These are phyloP conservation scores for Lotus japonicus DNA, from an alignment of 306 rosid genomes.

Conservation along the genomic window DNA sequence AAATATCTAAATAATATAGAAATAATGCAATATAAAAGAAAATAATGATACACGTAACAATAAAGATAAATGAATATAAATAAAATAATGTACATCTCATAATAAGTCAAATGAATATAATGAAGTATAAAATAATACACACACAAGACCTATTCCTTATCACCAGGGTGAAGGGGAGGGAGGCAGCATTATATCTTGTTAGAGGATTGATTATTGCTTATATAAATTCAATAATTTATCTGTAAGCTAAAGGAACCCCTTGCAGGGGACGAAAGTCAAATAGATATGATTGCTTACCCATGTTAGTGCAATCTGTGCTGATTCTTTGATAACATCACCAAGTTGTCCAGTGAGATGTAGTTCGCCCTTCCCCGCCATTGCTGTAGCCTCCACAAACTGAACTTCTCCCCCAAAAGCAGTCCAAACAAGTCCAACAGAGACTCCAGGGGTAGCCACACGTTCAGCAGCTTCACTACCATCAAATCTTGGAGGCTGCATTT, in stretches of 20 bases:
- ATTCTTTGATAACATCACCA: slow-evolving; percentile 98
- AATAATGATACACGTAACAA: too few relatives aligned
- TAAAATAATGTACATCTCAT: too few relatives aligned
- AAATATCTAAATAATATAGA: too few relatives aligned
- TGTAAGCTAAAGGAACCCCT: neutral
- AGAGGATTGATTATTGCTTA: too few relatives aligned
- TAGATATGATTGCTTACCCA: slow-evolving; percentile 65
- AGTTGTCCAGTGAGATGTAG: slow-evolving; percentile 99
- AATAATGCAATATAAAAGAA: too few relatives aligned
- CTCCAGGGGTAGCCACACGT: slow-evolving; percentile 76
- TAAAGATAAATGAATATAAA: too few relatives aligned
- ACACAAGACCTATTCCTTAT: too few relatives aligned
- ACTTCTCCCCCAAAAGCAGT: slow-evolving; percentile 98
- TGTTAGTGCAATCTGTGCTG: slow-evolving; percentile 96
- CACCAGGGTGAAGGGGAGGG: too few relatives aligned
- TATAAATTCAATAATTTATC: neutral
- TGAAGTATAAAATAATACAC: too few relatives aligned
- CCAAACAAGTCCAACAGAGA: slow-evolving; percentile 97
- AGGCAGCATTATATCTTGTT: too few relatives aligned
- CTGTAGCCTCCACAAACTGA: slow-evolving; percentile 96
- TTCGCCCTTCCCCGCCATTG: slow-evolving; percentile 94
- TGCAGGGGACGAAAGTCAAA: neutral
- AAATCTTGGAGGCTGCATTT: slow-evolving; percentile 89
- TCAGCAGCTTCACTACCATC: slow-evolving; percentile 90
- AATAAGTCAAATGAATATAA: too few relatives aligned